phyloP scores from a whole-genome alignment of 2,329 filamentous ascomycete species.

The Trichoderma aggressivum region DNA sequence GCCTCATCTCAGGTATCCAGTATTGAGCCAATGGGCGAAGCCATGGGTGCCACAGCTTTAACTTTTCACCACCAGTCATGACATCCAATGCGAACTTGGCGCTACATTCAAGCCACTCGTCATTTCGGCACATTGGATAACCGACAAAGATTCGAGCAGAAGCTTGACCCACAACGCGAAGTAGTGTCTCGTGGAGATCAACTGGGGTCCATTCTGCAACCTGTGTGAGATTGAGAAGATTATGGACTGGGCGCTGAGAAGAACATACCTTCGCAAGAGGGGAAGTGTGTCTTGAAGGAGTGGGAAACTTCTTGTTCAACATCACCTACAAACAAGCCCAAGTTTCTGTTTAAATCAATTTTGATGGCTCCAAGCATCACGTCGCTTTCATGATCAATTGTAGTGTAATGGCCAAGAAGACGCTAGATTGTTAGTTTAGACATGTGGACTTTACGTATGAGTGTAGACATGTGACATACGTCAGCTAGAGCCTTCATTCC shows the following conservation, averaged over 20 bases:
- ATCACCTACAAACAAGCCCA: background rate
- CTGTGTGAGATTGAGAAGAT: background rate
- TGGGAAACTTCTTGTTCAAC: background rate
- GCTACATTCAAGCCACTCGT: constrained; percentile 52
- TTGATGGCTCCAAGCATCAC: constrained; percentile 3
- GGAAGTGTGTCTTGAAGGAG: background rate
- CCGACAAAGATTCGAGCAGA: constrained; percentile 48
- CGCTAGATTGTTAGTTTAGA: background rate
- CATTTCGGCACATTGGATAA: constrained; percentile 46
- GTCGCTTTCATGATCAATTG: background rate
- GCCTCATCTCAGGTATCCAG: background rate
- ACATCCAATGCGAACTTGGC: constrained; percentile 49
- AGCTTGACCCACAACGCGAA: background rate
- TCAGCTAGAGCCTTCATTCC: background rate
- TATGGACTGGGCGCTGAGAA: background rate
- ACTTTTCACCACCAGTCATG: constrained; percentile 39
- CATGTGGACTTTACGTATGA: background rate
- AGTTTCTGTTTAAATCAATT: background rate
- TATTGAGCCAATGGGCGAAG: constrained; percentile 37
- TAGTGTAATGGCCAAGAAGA: background rate
- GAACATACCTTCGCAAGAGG: background rate
- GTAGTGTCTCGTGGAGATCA: background rate
- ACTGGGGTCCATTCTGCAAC: constrained; percentile 1
- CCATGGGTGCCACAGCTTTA: background rate
- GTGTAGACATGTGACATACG: background rate